Evolutionary conservation across 2,329 filamentous ascomycete species (phyloP).

Genomic region (Venturia oleaginea): DNA sequence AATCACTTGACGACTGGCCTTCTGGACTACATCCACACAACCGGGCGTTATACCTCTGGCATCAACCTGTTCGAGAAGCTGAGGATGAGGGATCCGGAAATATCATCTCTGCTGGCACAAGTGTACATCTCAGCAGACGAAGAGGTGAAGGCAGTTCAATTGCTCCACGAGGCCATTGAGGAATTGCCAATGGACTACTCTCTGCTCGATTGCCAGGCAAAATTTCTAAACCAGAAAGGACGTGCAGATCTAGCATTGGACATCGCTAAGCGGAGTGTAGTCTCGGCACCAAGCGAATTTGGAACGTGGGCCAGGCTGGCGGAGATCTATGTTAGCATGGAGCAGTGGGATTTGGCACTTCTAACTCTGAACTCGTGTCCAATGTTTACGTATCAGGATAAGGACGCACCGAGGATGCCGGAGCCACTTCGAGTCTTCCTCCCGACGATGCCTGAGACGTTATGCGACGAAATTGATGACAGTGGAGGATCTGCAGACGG

Average conservation of each 20-base stretch:
- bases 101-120: conserved; percentile 83
- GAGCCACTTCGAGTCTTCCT: conserved; percentile 82
- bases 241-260: conserved; percentile 80
- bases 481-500: conserved; percentile 67
- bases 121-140: conserved; percentile 93
- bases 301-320: conserved; percentile 91
- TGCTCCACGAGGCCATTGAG: conserved; percentile 80
- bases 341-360: conserved; percentile 93
- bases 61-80: conserved; percentile 98
- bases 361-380: conserved; percentile 96
- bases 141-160: conserved; percentile 86
- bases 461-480: conserved; percentile 93
- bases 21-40: conserved; percentile 89
- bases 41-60: conserved; percentile 84
- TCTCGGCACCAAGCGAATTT: conserved; percentile 93
- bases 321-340: conserved; percentile 86
- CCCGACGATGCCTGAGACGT: conserved; percentile 77
- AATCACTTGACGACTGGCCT: conserved; percentile 94
- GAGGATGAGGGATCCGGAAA: conserved; percentile 79
- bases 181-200: conserved; percentile 97
- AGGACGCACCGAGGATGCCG: conserved; percentile 89
- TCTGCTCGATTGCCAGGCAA: conserved; percentile 86
- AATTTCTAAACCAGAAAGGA: conserved; percentile 83
- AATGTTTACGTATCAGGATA: conserved; percentile 99
- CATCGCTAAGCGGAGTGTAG: conserved; percentile 88